Evolutionary conservation across 2,329 filamentous ascomycete genomes (phyloP).

Genomic region (Epichloe sp.): DNA sequence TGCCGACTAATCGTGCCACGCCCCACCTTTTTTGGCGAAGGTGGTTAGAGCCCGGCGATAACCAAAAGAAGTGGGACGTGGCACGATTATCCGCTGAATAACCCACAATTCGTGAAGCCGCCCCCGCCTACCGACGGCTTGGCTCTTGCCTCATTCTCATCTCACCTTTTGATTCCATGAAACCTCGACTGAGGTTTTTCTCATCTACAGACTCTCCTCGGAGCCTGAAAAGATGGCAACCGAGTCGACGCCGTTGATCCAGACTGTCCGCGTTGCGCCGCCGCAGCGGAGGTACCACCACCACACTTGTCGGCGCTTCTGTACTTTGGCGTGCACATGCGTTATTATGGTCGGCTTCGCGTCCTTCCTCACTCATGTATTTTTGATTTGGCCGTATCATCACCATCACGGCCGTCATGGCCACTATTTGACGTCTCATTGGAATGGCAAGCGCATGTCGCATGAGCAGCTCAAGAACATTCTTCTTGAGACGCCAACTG

Average conservation of each 20-base stretch:
- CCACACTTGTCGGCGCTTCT: slow-evolving; percentile 50
- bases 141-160: not conserved
- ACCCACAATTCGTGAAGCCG: too few relatives aligned
- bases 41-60: too few relatives aligned
- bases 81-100: too few relatives aligned
- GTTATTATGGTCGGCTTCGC: slow-evolving; percentile 38
- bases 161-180: not conserved
- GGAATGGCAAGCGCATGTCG: slow-evolving; percentile 15
- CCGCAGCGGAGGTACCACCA: slow-evolving; percentile 44
- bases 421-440: slow-evolving; percentile 14
- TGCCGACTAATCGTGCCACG: too few relatives aligned
- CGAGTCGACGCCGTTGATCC: slow-evolving; percentile 56
- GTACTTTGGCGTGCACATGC: slow-evolving; percentile 46
- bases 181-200: not conserved
- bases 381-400: slow-evolving; percentile 26
- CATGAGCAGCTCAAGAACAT: slow-evolving; percentile 42
- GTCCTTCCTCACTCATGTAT: slow-evolving; percentile 34
- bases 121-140: not conserved
- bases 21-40: too few relatives aligned
- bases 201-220: slow-evolving; percentile 5
- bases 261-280: slow-evolving; percentile 44
- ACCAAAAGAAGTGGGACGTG: too few relatives aligned
- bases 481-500: slow-evolving; percentile 44
- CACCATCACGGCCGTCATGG: slow-evolving; percentile 20
- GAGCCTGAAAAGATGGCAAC: slow-evolving; percentile 20